Conservation (phyloP, 2,329 filamentous ascomycete genomes). For the Capronia coronata region DNA sequence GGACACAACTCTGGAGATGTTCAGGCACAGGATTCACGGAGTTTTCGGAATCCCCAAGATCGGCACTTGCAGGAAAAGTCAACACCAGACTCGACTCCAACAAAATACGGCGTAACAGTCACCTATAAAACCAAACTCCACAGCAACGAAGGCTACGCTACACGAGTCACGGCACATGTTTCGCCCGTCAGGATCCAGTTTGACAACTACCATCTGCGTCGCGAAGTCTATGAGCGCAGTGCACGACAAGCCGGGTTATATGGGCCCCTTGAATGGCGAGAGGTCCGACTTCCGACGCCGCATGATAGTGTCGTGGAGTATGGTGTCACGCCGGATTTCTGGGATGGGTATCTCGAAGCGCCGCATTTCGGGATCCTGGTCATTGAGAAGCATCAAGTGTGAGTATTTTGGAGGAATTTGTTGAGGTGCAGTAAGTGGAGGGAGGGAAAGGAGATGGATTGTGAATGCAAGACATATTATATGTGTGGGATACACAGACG, state of each 20-base stretch:
- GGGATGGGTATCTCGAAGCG: conserved; percentile 10
- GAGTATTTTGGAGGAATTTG: too few relatives aligned
- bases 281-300: conserved; percentile 5
- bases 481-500: too few relatives aligned
- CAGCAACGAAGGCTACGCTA: conserved; percentile 8
- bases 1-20: too few relatives aligned
- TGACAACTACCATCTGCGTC: conserved; percentile 17
- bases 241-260: conserved; percentile 15
- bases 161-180: conserved; percentile 15
- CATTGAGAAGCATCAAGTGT: background rate
- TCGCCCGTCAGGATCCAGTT: conserved; percentile 14
- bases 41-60: too few relatives aligned
- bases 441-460: too few relatives aligned
- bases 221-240: conserved; percentile 11
- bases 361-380: conserved; percentile 2
- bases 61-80: too few relatives aligned
- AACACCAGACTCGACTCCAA: background rate
- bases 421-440: too few relatives aligned
- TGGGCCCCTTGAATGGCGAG: conserved; percentile 14
- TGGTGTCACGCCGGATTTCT: conserved; percentile 8
- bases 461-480: too few relatives aligned
- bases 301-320: conserved; percentile 5
- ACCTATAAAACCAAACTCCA: background rate
- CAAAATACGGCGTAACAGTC: conserved; percentile 11
- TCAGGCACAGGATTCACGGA: too few relatives aligned